Evolutionary conservation across 441 rosid genomes (phyloP), one percentile per base, ranked within the genome.

Genomic region (Gossypium schwendimanii): DNA sequence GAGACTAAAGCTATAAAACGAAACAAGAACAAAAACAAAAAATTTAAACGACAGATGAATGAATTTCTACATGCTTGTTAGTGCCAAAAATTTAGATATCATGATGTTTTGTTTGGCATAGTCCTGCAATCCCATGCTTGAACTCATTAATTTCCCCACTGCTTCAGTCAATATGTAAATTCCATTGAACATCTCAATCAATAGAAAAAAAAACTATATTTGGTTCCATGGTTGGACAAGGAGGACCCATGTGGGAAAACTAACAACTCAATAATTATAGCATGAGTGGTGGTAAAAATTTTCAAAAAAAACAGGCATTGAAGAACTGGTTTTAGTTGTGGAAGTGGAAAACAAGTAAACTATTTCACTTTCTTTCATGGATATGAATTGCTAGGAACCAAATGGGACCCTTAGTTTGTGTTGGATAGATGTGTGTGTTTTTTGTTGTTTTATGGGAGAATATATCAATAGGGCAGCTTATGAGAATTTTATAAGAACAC

Each of bases 61-160:
- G 60, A 75, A 77, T 26, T 49, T 72, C 41, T 84, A 76, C 89
- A 84, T 82, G 79, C 82, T 84, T 67, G 79, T 79, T 74, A 72
- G 76, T n/a, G 81, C 49, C 69, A 82, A 68, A 70, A 82, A 79
- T 78, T 78, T 78, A 80, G 78, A 69, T 52, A 74, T 72, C 79
- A 59, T 65, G 71, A 17, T 45, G 36, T 76, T 73, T 52, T 77
- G 71, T 68, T 82, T 76, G 74, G 75, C 70, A 73, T 64, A 55
- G 63, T 54, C 77, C 77, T 77, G 82, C 72, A 74, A 74, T 26
- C 71, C 82, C 76, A 58, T 74, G 65, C 71, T 73, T 72, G 70
- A 61, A 72, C 23, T 75, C 82, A 74, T 75, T 47, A 68, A 44
- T 72, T 52, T 63, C 17, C 18, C 61, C 65, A 64, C 39, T 33